phyloP scores from a whole-genome alignment of 176 grass and related monocot species.

The Secale cereale region DNA sequence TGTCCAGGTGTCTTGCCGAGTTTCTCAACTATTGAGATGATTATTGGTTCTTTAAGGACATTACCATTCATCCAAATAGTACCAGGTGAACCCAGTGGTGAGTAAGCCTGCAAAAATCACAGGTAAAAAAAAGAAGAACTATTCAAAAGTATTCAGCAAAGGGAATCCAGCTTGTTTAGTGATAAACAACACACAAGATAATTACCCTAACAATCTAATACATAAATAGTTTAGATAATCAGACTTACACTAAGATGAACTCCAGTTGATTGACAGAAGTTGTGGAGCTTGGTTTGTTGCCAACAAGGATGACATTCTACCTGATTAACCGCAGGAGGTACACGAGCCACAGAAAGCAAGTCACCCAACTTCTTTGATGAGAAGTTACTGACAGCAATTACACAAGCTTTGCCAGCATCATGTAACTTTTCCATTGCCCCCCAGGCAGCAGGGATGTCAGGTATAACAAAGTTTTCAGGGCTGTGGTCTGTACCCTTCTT shows the following conservation, averaged over 20 bases:
- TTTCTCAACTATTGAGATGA: constrained; percentile 51
- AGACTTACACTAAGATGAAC: constrained; percentile 65
- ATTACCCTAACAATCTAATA: too few relatives aligned
- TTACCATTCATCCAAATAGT: constrained; percentile 37
- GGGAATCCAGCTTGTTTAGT: too few relatives aligned
- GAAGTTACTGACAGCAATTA: constrained; percentile 76
- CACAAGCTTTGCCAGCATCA: constrained; percentile 64
- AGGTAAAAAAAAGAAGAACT: background rate
- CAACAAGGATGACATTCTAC: constrained; percentile 77
- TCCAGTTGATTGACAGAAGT: constrained; percentile 50
- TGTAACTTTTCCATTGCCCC: constrained; percentile 65
- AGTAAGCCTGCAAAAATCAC: constrained; percentile 53
- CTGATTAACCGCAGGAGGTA: constrained; percentile 66
- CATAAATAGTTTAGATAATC: too few relatives aligned
- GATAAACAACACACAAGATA: too few relatives aligned
- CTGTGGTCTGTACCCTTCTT: constrained; percentile 45
- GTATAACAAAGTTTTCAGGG: constrained; percentile 52
- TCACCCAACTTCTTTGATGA: constrained; percentile 72
- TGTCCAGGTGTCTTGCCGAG: constrained; percentile 66
- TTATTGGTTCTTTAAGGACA: constrained; percentile 33
- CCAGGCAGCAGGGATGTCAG: constrained; percentile 60
- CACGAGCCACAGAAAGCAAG: constrained; percentile 48
- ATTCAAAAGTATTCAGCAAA: too few relatives aligned
- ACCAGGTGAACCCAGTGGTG: constrained; percentile 56
- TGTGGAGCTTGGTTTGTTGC: constrained; percentile 62